phyloP scores from a whole-genome alignment of 2,329 filamentous ascomycete genomes.

The Phyllosticta citribraziliensis region DNA sequence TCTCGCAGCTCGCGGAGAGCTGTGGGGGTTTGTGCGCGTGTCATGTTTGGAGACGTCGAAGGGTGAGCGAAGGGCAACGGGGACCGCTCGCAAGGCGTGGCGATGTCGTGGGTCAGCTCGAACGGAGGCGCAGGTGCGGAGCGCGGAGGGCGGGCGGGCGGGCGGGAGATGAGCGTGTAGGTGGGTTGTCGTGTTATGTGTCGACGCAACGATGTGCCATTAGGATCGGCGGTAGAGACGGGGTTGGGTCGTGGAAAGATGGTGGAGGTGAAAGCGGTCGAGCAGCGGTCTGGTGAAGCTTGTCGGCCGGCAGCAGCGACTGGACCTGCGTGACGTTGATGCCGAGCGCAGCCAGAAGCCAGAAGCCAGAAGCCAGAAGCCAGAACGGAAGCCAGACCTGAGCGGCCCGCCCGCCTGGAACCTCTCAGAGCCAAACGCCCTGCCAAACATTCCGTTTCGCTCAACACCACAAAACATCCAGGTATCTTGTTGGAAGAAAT shows the following conservation, averaged over 20 bases:
- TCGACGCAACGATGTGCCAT: constrained; percentile 7
- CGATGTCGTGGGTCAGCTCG: neutral
- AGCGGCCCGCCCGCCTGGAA: neutral
- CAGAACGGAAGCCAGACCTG: too few species aligned
- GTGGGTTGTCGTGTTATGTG: neutral
- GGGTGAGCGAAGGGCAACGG: neutral
- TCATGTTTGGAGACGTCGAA: constrained; percentile 17
- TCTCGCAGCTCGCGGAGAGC: constrained; percentile 29
- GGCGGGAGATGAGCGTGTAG: neutral
- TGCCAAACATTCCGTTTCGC: neutral
- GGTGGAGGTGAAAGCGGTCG: neutral
- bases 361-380: too few species aligned
- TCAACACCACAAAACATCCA: neutral
- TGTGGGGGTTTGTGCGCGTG: constrained; percentile 24
- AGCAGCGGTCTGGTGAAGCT: neutral
- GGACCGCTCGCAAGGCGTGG: neutral
- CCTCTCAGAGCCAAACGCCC: neutral
- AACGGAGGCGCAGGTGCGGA: constrained; percentile 4
- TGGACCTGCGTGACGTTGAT: neutral
- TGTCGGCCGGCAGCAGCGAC: neutral
- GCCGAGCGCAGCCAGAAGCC: neutral
- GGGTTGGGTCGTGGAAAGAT: neutral
- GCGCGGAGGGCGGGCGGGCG: constrained; percentile 7
- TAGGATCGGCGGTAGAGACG: neutral
- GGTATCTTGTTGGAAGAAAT: neutral